Conservation (phyloP, 2,329 filamentous ascomycete genomes). For the Ceratocystiopsis minuta region DNA sequence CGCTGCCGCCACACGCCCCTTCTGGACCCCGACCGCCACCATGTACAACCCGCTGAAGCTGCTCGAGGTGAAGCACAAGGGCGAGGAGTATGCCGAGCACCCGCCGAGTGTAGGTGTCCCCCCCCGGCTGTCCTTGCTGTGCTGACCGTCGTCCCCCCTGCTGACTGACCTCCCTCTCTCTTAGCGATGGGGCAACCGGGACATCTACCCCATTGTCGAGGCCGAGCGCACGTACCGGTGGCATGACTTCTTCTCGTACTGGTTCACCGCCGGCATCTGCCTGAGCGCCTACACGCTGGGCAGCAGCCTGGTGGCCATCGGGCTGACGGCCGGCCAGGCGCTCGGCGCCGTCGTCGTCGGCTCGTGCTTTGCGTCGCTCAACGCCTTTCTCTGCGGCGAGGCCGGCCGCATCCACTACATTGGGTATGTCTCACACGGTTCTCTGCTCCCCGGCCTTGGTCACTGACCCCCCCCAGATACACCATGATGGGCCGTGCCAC, state of each 20-base stretch:
- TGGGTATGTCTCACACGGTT: background rate
- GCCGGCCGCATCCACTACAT: constrained; percentile 1
- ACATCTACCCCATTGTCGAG: background rate
- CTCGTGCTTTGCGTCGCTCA: background rate
- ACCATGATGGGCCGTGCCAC: constrained; percentile 1
- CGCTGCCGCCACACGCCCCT: too few species aligned
- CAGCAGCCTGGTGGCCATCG: constrained; percentile 1
- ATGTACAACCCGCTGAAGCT: background rate
- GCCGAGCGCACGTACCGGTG: constrained; percentile 1
- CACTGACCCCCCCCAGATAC: background rate
- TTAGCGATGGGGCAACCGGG: constrained; percentile 1
- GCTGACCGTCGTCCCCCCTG: background rate
- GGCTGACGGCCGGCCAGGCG: constrained; percentile 1
- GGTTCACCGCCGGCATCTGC: constrained; percentile 1
- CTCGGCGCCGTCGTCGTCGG: background rate
- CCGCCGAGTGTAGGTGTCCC: background rate
- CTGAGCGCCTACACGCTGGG: background rate
- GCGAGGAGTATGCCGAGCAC: background rate
- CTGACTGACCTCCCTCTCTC: background rate
- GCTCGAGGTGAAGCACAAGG: constrained; percentile 1
- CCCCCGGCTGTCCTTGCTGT: too few species aligned
- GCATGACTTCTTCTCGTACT: constrained; percentile 1
- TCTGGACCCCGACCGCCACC: background rate
- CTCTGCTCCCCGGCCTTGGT: too few species aligned
- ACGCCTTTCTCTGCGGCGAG: background rate